A percentile compares a stretch with the other conserved stretches of the same genome.
These are phyloP conservation scores for Cystoderma amianthinum DNA, from an alignment of 768 basidiomycete species.

Conservation along the genomic window DNA sequence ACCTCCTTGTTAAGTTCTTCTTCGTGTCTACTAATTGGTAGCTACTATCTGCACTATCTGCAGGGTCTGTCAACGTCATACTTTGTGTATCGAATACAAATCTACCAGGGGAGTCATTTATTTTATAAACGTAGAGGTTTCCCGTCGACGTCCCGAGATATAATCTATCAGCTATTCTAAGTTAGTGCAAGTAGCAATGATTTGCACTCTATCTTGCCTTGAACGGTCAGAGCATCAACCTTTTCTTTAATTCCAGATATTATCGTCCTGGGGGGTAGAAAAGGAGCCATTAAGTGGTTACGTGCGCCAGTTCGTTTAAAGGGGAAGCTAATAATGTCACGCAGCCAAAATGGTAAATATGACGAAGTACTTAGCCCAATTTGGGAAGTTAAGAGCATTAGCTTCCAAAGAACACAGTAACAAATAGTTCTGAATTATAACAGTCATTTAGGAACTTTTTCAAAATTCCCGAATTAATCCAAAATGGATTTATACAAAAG, in stretches of 20 bases:
- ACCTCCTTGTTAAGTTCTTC: constrained; percentile 54
- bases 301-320: too few relatives aligned
- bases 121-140: constrained; percentile 25
- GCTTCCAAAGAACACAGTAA: too few relatives aligned
- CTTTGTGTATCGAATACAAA: constrained; percentile 1
- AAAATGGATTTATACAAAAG: too few relatives aligned
- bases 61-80: constrained; percentile 4
- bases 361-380: too few relatives aligned
- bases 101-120: constrained; percentile 10
- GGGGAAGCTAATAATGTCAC: too few relatives aligned
- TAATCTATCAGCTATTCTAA: constrained; percentile 32
- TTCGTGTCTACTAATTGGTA: constrained; percentile 53
- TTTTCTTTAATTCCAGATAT: constrained; percentile 41
- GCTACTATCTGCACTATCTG: constrained; percentile 19
- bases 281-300: constrained; percentile 26
- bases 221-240: constrained; percentile 36
- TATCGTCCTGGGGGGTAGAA: constrained; percentile 22
- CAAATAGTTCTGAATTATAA: too few relatives aligned
- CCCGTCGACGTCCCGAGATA: constrained; percentile 29
- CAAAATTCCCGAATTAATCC: too few relatives aligned
- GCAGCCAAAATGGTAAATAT: too few relatives aligned
- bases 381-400: too few relatives aligned
- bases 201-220: too few relatives aligned
- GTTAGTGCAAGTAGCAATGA: too few relatives aligned
- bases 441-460: too few relatives aligned